Evolutionary conservation across 2,329 filamentous ascomycete genomes (phyloP), one percentile per base, ranked within the genome.

Genomic region (Colletotrichum sp.): DNA sequence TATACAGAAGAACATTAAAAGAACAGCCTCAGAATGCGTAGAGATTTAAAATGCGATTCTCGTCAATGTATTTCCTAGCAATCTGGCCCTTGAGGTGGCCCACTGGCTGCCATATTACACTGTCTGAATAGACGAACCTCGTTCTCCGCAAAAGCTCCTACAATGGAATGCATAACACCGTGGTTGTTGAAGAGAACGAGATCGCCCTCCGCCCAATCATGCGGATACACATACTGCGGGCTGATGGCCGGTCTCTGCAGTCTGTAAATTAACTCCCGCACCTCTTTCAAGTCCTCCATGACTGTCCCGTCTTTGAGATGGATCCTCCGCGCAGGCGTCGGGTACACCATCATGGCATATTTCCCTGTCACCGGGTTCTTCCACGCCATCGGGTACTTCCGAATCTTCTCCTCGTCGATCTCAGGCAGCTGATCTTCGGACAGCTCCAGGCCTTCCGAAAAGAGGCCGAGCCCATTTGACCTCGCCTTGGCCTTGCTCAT

Each of bases 321-420:
- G 6, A 52, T 52, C 12, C n/a, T 7, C 4, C 43, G 43, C 2
- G n/a, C 43, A 52, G 43, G 43, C n/a, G 43, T 52, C 10, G 43
- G 43, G n/a, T 52, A 52, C 2, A 52, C 43, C 43, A 52, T 52
- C 43, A 52, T 52, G 6, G 43, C 43, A 52, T 1, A 21, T 2
- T 52, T 52, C 43, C 10, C 43, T 13, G 10, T 52, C n/a, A 52
- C 43, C 10, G 43, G n/a, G n/a, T 52, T 52, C 43, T 24, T 21
- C 43, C 43, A 52, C 43, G 43, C 43, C n/a, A 21, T 52, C 0
- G 43, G 43, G 6, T 52, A 52, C n/a, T 21, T 52, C 0, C n/a
- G 43, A 7, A 52, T 52, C 43, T 52, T 52, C n/a, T 52, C 0
- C 43, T 24, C 0, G 0, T 52, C 43, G 1, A 52, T 52, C 43